Evolutionary conservation across 2,329 filamentous ascomycete species (phyloP).

Genomic region (Plenodomus tracheiphilus): DNA sequence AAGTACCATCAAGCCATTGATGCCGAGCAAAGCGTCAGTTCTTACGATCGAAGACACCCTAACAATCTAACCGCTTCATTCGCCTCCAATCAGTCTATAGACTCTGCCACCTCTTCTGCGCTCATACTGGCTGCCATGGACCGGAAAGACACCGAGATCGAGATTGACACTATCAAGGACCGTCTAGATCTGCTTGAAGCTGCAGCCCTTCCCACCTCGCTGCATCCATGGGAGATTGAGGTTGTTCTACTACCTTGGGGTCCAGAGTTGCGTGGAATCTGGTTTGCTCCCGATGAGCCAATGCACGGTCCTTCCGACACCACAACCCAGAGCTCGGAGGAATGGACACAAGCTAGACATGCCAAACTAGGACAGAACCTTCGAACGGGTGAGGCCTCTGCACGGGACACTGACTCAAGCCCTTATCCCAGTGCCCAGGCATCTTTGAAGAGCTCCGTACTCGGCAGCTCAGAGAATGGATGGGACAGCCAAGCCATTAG

Average conservation of each 20-base stretch:
- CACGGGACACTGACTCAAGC: conserved; percentile 31
- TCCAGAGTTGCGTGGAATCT: conserved; percentile 56
- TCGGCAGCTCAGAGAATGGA: conserved; percentile 46
- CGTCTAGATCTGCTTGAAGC: conserved; percentile 60
- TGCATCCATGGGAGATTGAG: conserved; percentile 72
- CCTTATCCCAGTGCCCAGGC: conserved; percentile 17
- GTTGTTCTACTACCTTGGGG: conserved; percentile 76
- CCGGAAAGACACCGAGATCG: conserved; percentile 46
- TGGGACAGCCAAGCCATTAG: conserved; percentile 55
- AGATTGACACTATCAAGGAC: conserved; percentile 54
- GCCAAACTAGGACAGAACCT: conserved; percentile 13
- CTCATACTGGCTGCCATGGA: conserved; percentile 42
- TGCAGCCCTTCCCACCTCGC: conserved; percentile 60
- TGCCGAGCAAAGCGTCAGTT: conserved; percentile 31
- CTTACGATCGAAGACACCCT: conserved; percentile 32
- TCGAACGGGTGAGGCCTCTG: conserved; percentile 6
- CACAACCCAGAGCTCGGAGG: conserved; percentile 50
- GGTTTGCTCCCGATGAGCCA: conserved; percentile 52
- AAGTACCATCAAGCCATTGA: conserved; percentile 38
- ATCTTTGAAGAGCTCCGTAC: conserved; percentile 16
- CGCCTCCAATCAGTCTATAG: conserved; percentile 43
- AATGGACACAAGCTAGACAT: conserved; percentile 49
- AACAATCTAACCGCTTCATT: conserved; percentile 45
- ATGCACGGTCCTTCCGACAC: conserved; percentile 40
- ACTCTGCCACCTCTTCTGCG: conserved; percentile 45